phyloP scores from a whole-genome alignment of 2,329 filamentous ascomycete genomes.

The Fusarium proliferatum region DNA sequence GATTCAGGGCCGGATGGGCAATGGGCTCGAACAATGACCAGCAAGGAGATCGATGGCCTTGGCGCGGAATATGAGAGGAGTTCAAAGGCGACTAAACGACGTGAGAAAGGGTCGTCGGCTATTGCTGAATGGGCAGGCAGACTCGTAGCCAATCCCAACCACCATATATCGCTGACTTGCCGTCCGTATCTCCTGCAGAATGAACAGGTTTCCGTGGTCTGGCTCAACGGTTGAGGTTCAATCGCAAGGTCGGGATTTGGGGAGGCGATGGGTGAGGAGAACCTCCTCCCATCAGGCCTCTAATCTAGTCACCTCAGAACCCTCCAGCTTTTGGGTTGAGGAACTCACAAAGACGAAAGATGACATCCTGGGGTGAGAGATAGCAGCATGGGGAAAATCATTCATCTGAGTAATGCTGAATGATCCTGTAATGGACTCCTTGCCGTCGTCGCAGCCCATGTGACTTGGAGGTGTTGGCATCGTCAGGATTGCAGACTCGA shows the following conservation, averaged over 20 bases:
- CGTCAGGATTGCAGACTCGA: background rate
- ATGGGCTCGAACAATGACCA: rapidly evolving
- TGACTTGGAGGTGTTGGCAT: background rate
- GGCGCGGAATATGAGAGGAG: background rate
- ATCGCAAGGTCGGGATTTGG: background rate
- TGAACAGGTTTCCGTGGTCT: too few relatives aligned
- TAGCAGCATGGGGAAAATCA: rapidly evolving
- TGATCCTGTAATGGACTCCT: too few relatives aligned
- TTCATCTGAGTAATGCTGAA: too few relatives aligned
- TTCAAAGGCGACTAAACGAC: background rate
- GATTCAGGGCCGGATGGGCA: rapidly evolving
- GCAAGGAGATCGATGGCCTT: background rate
- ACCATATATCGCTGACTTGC: rapidly evolving
- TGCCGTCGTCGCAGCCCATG: background rate
- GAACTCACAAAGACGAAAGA: background rate
- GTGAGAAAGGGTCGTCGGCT: too few relatives aligned
- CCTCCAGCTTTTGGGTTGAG: background rate
- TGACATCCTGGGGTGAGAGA: rapidly evolving
- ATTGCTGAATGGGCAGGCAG: too few relatives aligned
- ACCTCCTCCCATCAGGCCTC: background rate
- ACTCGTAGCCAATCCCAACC: background rate
- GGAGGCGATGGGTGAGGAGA: background rate
- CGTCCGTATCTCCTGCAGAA: background rate
- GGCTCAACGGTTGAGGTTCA: background rate
- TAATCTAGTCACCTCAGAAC: background rate